A percentile compares a stretch with the other conserved stretches of the same genome.
These are phyloP conservation scores for Aureobasidium sp. DNA, from an alignment of 2,329 filamentous ascomycete species.

Conservation along the genomic window DNA sequence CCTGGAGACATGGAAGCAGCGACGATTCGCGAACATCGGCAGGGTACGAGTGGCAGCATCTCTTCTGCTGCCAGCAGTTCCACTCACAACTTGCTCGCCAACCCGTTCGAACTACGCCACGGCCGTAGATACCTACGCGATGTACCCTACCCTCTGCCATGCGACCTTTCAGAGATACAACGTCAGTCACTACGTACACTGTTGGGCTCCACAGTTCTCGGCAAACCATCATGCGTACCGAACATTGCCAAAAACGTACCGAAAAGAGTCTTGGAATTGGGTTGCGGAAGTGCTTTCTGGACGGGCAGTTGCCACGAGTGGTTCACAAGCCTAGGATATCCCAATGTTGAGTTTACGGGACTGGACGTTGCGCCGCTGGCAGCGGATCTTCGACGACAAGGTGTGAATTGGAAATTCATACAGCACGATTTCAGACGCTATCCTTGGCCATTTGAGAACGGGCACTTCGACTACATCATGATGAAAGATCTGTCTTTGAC, in stretches of 20 bases:
- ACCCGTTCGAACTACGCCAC: constrained; percentile 57
- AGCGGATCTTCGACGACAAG: constrained; percentile 55
- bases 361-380: constrained; percentile 71
- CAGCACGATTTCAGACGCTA: constrained; percentile 72
- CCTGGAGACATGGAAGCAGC: constrained; percentile 1
- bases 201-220: constrained; percentile 71
- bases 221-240: constrained; percentile 67
- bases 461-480: constrained; percentile 81
- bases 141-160: constrained; percentile 74
- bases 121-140: constrained; percentile 79
- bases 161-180: constrained; percentile 79
- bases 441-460: constrained; percentile 69
- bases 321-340: constrained; percentile 59
- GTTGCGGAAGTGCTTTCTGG: constrained; percentile 85
- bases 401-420: constrained; percentile 81
- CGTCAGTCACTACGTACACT: constrained; percentile 78
- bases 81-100: constrained; percentile 6
- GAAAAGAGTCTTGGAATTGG: constrained; percentile 71
- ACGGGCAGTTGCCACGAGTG: constrained; percentile 78
- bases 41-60: not conserved
- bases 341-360: constrained; percentile 68
- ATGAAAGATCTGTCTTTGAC: constrained; percentile 72
- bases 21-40: not conserved
- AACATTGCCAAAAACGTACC: constrained; percentile 59
- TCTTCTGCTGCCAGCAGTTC: not conserved